Base-by-base conservation (phyloP, 2,329 filamentous ascomycete genomes). In the Colletotrichum godetiae region DNA sequence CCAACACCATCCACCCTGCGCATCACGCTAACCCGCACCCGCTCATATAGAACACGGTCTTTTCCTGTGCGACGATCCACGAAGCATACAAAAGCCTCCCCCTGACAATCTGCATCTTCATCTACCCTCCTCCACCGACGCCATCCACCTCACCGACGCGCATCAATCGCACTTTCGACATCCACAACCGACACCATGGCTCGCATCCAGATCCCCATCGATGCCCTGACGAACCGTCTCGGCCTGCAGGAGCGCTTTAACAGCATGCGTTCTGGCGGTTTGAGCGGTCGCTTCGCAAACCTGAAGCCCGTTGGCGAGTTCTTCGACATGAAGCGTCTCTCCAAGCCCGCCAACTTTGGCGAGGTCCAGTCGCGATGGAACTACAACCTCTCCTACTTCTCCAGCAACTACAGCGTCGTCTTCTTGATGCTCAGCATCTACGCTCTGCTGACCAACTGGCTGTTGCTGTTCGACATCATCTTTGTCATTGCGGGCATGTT, bases 351-450 rank as follows among this genome's bases (percentile, higher is more conserved):
- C 81, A 97, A 97, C 87, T 98, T 98, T 80, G 87, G 87, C 77
- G 95, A 98, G 84, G 91, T 95, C 76, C 96, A 98, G 85, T 95
- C 93, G 78, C 92, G 96, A 77, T 92, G 98, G 86, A 97, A 97
- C 88, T 98, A 98, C 92, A 99, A 99, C 85, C 87, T 99, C 77
- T 92, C 93, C 83, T 93, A 98, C 88, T 99, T 97, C 89, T 97
- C 95, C 75, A 98, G 95, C 92, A 99, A 99, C 88, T 99, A 99
- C 90, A 93, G 94, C 78, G 93, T 94, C 76, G 91, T 98, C 78
- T 98, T 98, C 82, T 88, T 94, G 79, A 97, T 99, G 92, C 92
- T 99, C 81, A 94, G 93, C 88, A 93, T 99, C 86, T 99, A 99
- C 88, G 94, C 94, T 80, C 86, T 99, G 80, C 89, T 99, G 80